Evolutionary conservation across 1,284 basidiomycete genomes (phyloP), one percentile per base, ranked within the genome.

Genomic region (Boletus mariae): DNA sequence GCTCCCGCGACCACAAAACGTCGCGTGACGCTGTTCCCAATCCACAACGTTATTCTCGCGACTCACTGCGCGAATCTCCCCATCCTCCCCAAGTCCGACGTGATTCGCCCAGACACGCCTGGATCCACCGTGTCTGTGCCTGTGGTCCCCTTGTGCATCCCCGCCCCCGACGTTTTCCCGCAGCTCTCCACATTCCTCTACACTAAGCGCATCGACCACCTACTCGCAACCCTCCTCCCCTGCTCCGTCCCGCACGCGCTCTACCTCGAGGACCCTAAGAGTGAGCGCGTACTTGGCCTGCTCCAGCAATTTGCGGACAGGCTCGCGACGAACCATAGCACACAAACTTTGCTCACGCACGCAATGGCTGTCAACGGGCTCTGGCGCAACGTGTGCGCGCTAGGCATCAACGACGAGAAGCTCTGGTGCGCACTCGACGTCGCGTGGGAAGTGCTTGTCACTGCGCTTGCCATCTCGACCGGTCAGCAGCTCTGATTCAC

Each of bases 331-430:
- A 65, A 57, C 42, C 62, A 64, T 55, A 64, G 60, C 6, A 54
- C 65, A 0, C 62, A 66, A 23, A 62, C 59, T 1, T 68, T 80
- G 32, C 68, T 77, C 52, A 56, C 63, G 5, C 72, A 73, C 53
- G 69, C 76, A 25, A 71, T 74, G 55, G 61, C 70, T 45, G 68
- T 80, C 48, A 75, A 82, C 55, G 80, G 80, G 1, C 66, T 87
- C 12, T 87, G 85, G 83, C 70, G 73, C 44, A 85, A 86, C 63
- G 75, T 75, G 3, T 78, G 76, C 55, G 76, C 77, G 1, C 69
- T 89, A n/a, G 83, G 84, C 26, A 74, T 87, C 48, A 73, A 75
- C 56, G 80, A 85, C 57, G 64, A 70, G 38, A 65, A 66, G 31
- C 71, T 85, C 9, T 87, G 82, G 80, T 71, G 71, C 29, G 73